phyloP scores from a whole-genome alignment of 106 monocot species.

The Phalaenopsis aphrodite region DNA sequence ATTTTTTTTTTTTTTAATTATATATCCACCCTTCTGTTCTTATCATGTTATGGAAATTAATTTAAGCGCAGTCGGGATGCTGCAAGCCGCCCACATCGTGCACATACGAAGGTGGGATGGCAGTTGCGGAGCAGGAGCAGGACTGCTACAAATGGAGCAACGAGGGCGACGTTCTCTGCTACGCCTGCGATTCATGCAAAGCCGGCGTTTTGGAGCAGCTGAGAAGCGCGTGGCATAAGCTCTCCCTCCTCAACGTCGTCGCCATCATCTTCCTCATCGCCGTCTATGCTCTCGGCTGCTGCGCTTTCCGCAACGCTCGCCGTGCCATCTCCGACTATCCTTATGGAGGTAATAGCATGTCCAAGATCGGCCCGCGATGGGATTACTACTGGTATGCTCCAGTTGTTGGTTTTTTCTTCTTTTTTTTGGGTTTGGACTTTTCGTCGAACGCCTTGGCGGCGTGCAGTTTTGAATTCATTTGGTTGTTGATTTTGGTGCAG shows the following conservation, averaged over 20 bases:
- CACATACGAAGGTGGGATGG: conserved; percentile 39
- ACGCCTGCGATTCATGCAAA: conserved; percentile 85
- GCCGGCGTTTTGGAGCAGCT: conserved; percentile 84
- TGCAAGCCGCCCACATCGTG: conserved; percentile 96
- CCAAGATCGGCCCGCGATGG: conserved; percentile 75
- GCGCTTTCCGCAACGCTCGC: conserved; percentile 79
- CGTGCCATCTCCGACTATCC: conserved; percentile 32
- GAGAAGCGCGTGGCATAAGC: conserved; percentile 74
- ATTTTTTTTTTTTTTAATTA: too few relatives aligned
- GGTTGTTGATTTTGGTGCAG: conserved; percentile 17
- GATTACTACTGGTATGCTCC: conserved; percentile 61
- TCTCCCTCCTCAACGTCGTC: conserved; percentile 68
- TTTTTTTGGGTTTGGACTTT: too few relatives aligned
- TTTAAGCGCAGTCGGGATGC: conserved; percentile 65
- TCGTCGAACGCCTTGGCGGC: too few relatives aligned
- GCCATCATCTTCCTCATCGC: conserved; percentile 64
- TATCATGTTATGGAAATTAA: neutral
- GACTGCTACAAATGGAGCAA: conserved; percentile 98
- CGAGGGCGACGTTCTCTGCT: conserved; percentile 60
- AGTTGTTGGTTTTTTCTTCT: neutral
- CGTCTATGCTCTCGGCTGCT: conserved; percentile 82
- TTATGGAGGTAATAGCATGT: conserved; percentile 60
- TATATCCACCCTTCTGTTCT: too few relatives aligned
- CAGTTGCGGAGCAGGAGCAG: conserved; percentile 37
- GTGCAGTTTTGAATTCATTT: neutral